Evolutionary conservation across 2,329 filamentous ascomycete species (phyloP).

Genomic region (Cryoendolithus antarcticus): DNA sequence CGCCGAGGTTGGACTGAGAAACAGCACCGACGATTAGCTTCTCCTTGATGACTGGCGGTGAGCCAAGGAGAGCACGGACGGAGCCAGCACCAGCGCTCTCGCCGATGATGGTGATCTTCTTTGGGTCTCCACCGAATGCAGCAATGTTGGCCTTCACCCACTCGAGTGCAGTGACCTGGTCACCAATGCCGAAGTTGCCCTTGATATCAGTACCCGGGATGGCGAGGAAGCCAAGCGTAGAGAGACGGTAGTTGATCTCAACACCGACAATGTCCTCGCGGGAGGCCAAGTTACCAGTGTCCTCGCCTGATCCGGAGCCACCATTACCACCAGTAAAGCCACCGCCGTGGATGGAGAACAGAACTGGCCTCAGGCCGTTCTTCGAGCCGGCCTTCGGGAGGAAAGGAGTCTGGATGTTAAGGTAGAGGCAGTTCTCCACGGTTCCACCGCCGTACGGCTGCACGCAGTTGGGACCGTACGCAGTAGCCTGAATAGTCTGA

Average conservation of each 20-base stretch:
- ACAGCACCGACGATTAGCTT: slow-evolving; percentile 33
- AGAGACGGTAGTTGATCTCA: slow-evolving; percentile 47
- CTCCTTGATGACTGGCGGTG: slow-evolving; percentile 35
- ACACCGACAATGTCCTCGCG: slow-evolving; percentile 49
- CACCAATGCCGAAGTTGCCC: slow-evolving; percentile 42
- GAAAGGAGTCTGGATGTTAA: slow-evolving; percentile 38
- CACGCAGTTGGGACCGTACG: slow-evolving; percentile 34
- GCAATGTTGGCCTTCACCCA: slow-evolving; percentile 37
- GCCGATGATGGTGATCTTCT: slow-evolving; percentile 35
- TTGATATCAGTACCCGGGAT: slow-evolving; percentile 42
- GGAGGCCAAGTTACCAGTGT: slow-evolving; percentile 43
- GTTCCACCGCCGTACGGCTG: slow-evolving; percentile 18
- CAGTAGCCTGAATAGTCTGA: slow-evolving; percentile 33
- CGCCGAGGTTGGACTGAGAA: slow-evolving; percentile 41
- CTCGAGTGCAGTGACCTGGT: slow-evolving; percentile 38
- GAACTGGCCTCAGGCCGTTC: slow-evolving; percentile 31
- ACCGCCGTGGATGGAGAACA: slow-evolving; percentile 44
- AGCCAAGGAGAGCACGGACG: slow-evolving; percentile 42
- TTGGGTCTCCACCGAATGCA: slow-evolving; percentile 36
- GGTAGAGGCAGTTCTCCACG: slow-evolving; percentile 36
- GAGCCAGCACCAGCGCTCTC: slow-evolving; percentile 44
- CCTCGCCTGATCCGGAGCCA: slow-evolving; percentile 24
- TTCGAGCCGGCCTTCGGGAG: slow-evolving; percentile 29
- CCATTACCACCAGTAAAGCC: slow-evolving; percentile 41
- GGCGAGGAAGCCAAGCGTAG: slow-evolving; percentile 47